Conservation (phyloP, 179 eudicot genomes). For the Spergularia azorica region DNA sequence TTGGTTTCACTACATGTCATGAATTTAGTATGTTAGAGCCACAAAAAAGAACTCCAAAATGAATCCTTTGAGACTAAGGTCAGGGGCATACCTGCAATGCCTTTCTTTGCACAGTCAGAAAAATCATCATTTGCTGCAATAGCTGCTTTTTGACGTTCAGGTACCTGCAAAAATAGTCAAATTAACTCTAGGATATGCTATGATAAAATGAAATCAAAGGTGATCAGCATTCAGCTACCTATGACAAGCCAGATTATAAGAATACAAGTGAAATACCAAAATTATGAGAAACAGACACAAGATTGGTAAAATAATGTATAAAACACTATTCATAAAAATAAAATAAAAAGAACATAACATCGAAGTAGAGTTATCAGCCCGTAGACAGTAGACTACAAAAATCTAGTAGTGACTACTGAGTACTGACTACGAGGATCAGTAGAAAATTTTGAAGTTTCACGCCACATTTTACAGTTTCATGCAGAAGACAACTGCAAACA, state of each 20-base stretch:
- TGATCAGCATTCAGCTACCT: too few relatives aligned
- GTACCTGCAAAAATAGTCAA: conserved; percentile 39
- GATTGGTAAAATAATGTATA: too few relatives aligned
- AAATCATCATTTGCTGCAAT: conserved; percentile 54
- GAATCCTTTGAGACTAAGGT: not conserved
- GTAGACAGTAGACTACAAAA: too few relatives aligned
- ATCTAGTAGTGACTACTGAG: not conserved
- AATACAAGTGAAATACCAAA: too few relatives aligned
- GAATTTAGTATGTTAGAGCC: not conserved
- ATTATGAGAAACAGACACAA: too few relatives aligned
- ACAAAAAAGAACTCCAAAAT: not conserved
- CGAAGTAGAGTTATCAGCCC: too few relatives aligned
- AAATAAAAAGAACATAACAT: too few relatives aligned
- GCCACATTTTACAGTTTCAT: not conserved
- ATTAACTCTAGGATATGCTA: not conserved
- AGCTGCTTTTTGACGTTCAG: conserved; percentile 60
- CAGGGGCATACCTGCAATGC: conserved; percentile 67
- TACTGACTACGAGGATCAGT: not conserved
- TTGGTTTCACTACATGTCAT: conserved; percentile 57
- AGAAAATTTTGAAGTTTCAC: not conserved
- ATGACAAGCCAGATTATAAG: too few relatives aligned
- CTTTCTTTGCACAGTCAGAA: conserved; percentile 87
- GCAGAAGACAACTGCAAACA: not conserved
- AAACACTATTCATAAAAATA: too few relatives aligned
- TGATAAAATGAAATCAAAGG: not conserved